Evolutionary conservation across 2,329 filamentous ascomycete genomes (phyloP).

Genomic region (Fusarium abutilonis): DNA sequence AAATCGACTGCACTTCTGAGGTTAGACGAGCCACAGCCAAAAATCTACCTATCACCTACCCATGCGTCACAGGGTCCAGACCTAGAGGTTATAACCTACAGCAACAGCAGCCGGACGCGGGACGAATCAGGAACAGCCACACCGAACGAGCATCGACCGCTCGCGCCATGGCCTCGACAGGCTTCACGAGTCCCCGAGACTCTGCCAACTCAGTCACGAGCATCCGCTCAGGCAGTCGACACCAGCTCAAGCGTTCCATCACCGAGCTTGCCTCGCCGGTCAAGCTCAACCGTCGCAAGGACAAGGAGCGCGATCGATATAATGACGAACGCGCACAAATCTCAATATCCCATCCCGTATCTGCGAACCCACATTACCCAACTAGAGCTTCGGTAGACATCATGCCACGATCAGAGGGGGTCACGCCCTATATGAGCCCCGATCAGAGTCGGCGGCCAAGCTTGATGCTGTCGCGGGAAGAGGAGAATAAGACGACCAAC

Average conservation of each 20-base stretch:
- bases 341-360: conserved; percentile 31
- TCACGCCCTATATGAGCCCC: conserved; percentile 56
- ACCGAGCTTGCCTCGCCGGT: conserved; percentile 63
- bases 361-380: conserved; percentile 45
- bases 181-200: conserved; percentile 40
- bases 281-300: conserved; percentile 51
- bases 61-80: conserved; percentile 35
- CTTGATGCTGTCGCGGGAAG: conserved; percentile 49
- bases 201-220: conserved; percentile 41
- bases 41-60: conserved; percentile 14
- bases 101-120: conserved; percentile 4
- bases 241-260: conserved; percentile 66
- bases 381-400: conserved; percentile 57
- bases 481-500: conserved; percentile 37
- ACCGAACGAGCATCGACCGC: conserved; percentile 8
- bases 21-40: conserved; percentile 16
- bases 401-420: conserved; percentile 56
- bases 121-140: conserved; percentile 30
- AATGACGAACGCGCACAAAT: conserved; percentile 46
- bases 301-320: conserved; percentile 43
- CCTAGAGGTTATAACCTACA: conserved; percentile 7
- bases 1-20: conserved; percentile 22
- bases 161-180: conserved; percentile 41
- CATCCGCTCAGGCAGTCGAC: conserved; percentile 51
- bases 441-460: conserved; percentile 57